phyloP scores from a whole-genome alignment of 75 land plant species.

The Azolla pinnata region DNA sequence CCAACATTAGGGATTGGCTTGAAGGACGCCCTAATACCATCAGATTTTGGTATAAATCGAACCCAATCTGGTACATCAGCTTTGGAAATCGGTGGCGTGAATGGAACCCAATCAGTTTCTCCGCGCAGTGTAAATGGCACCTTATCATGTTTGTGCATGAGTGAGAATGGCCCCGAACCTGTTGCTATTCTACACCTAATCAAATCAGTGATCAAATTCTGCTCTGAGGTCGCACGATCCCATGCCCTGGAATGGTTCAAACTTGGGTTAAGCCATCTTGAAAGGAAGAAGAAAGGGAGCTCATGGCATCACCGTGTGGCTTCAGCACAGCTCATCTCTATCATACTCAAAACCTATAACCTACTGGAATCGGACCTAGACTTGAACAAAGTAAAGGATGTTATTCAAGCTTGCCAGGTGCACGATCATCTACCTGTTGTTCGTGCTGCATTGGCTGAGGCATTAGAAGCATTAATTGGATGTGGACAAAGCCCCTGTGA shows the following conservation, averaged over 20 bases:
- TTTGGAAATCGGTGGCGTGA: no score
- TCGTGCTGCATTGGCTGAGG: constrained; percentile 53
- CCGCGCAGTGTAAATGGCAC: no score
- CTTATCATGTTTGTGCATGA: no score
- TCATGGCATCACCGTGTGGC: constrained; percentile 56
- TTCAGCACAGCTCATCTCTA: constrained; percentile 59
- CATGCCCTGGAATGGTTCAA: constrained; percentile 49
- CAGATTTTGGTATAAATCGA: no score
- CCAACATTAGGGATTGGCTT: no score
- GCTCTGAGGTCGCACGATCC: constrained; percentile 31
- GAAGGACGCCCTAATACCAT: no score
- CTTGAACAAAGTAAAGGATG: constrained; percentile 25
- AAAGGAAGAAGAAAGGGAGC: constrained; percentile 16
- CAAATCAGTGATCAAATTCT: constrained; percentile 51
- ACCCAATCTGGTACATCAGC: no score
- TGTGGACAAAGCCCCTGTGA: no score
- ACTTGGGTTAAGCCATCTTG: constrained; percentile 45
- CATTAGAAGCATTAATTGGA: constrained; percentile 55
- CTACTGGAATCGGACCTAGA: constrained; percentile 36
- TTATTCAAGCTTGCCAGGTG: constrained; percentile 45
- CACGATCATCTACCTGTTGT: constrained; percentile 56
- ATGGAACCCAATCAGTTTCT: no score
- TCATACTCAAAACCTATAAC: constrained; percentile 51
- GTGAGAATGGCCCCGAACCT: constrained; percentile 46
- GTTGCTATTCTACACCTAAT: constrained; percentile 67